phyloP scores from a whole-genome alignment of 2,329 filamentous ascomycete species.

The Botryotinia globosa region DNA sequence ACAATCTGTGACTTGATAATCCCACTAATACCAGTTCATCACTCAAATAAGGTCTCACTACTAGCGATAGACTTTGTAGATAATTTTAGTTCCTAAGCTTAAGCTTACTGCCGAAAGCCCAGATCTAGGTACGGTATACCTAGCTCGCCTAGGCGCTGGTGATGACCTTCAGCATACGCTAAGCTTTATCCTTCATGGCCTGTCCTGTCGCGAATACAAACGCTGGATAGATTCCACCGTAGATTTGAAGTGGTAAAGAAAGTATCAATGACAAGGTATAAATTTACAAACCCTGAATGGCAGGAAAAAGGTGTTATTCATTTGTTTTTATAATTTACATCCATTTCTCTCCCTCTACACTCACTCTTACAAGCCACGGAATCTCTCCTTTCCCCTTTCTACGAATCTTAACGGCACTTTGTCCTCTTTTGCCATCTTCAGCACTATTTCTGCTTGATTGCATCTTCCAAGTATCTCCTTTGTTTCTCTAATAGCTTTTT shows the following conservation, averaged over 20 bases:
- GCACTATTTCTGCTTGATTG: slow-evolving; percentile 28
- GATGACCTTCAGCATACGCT: not conserved
- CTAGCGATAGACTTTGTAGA: not conserved
- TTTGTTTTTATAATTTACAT: not conserved
- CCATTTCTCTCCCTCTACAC: not conserved
- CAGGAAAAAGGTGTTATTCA: not conserved
- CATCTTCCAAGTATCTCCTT: slow-evolving; percentile 25
- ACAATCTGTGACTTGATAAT: not conserved
- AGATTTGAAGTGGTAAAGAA: not conserved
- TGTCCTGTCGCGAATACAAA: not conserved
- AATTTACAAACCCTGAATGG: not conserved
- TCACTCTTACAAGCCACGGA: slow-evolving; percentile 11
- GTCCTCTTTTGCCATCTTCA: slow-evolving; percentile 31
- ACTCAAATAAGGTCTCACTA: not conserved
- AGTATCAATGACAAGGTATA: not conserved
- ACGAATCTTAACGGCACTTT: slow-evolving; percentile 32
- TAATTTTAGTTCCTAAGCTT: not conserved
- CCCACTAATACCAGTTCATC: not conserved
- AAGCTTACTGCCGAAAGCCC: not conserved
- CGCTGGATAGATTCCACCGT: not conserved
- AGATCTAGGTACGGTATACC: not conserved
- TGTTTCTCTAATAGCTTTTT: slow-evolving; percentile 27
- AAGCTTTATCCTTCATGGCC: not conserved
- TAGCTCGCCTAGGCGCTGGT: not conserved
- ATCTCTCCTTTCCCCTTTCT: slow-evolving; percentile 33